A percentile compares a stretch with the other conserved stretches of the same genome.
Evolutionary conservation across 352 stramenopile species (phyloP).

Genomic region (Globisporangium parvum): DNA sequence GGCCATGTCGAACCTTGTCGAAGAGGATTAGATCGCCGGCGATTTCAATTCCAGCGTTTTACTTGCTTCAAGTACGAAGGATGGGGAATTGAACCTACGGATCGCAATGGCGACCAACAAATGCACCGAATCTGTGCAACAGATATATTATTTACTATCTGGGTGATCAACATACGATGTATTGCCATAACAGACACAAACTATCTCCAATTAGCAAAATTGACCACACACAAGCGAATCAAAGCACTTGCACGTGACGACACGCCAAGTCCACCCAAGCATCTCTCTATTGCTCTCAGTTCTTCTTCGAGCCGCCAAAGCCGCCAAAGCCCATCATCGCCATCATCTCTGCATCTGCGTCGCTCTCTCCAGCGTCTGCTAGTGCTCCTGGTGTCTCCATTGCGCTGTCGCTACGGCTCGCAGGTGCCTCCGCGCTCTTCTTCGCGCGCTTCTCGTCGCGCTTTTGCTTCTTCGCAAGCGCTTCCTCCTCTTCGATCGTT

Average conservation of each 20-base stretch:
- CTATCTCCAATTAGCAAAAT: too few species aligned
- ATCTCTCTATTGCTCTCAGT: background rate
- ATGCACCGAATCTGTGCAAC: background rate
- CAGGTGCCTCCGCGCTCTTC: conserved; percentile 19
- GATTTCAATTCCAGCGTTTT: too few species aligned
- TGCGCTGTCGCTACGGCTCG: background rate
- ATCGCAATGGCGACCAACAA: background rate
- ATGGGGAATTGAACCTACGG: background rate
- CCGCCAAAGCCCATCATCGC: conserved; percentile 90
- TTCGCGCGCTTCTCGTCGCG: conserved; percentile 72
- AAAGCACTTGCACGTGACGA: too few species aligned
- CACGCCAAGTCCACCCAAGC: too few species aligned
- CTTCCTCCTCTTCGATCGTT: conserved; percentile 57
- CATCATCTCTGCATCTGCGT: conserved; percentile 84
- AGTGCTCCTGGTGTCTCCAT: background rate
- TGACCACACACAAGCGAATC: too few species aligned
- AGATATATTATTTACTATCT: too few species aligned
- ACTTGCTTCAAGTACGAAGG: too few species aligned
- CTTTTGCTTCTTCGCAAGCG: conserved; percentile 61
- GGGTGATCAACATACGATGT: too few species aligned
- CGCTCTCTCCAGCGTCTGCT: conserved; percentile 10
- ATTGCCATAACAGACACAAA: too few species aligned
- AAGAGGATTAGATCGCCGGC: background rate
- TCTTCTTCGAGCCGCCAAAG: conserved; percentile 80
- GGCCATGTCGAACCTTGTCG: conserved; percentile 2